Conservation (phyloP, 2,329 filamentous ascomycete genomes). For the Colletotrichum tanaceti region DNA sequence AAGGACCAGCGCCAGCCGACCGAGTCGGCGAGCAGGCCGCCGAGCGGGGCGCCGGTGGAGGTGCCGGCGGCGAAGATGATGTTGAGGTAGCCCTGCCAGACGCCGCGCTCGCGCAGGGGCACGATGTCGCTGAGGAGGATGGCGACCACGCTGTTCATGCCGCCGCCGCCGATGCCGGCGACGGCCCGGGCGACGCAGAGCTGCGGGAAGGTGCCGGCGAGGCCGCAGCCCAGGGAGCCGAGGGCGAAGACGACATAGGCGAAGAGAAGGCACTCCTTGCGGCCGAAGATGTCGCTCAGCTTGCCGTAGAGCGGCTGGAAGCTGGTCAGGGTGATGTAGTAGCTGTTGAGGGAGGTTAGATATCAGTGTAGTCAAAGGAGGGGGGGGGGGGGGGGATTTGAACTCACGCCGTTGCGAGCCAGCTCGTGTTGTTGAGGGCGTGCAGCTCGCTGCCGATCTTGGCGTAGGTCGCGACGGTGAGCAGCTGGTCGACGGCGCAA, state of each 20-base stretch:
- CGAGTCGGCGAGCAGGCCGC: constrained; percentile 76
- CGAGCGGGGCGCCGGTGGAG: constrained; percentile 75
- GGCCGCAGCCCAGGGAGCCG: constrained; percentile 72
- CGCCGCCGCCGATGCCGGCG: constrained; percentile 72
- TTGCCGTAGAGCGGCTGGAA: constrained; percentile 82
- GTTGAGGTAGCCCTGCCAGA: constrained; percentile 81
- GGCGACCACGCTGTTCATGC: constrained; percentile 76
- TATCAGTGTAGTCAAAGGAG: neutral
- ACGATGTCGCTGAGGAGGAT: constrained; percentile 80
- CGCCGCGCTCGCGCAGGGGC: constrained; percentile 74
- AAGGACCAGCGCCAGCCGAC: constrained; percentile 84
- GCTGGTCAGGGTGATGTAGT: constrained; percentile 79
- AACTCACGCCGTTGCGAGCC: constrained; percentile 70
- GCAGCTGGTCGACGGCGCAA: constrained; percentile 79
- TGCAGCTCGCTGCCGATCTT: constrained; percentile 81
- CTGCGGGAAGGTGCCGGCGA: constrained; percentile 72
- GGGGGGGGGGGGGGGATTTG: neutral
- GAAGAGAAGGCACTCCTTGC: constrained; percentile 73
- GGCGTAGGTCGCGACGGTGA: constrained; percentile 82
- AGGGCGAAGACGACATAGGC: constrained; percentile 73
- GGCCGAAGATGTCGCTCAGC: constrained; percentile 76
- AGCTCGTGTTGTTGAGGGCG: constrained; percentile 78
- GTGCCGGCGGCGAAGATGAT: constrained; percentile 77
- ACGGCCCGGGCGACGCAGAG: constrained; percentile 71
- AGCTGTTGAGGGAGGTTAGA: constrained; percentile 51